phyloP scores from a whole-genome alignment of 306 rosid species.

The Luffa acutangula region DNA sequence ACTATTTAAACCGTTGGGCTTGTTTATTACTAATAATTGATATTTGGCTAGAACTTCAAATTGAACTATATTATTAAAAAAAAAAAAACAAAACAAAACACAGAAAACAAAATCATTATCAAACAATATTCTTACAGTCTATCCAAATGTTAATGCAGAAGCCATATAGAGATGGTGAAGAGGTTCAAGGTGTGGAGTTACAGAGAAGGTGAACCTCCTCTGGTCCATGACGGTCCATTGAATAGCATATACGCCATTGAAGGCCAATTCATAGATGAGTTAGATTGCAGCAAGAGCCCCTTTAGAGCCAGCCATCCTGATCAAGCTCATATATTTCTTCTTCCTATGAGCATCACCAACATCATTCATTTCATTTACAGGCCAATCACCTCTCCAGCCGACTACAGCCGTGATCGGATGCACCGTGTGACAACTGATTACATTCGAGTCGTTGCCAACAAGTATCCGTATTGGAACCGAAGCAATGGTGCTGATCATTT shows the following conservation, averaged over 20 bases:
- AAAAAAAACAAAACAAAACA: neutral
- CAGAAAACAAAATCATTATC: neutral
- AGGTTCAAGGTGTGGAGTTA: conserved; percentile 49
- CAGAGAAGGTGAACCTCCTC: conserved; percentile 40
- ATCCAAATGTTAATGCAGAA: conserved; percentile 18
- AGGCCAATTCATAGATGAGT: conserved; percentile 45
- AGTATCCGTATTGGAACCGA: conserved; percentile 35
- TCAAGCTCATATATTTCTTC: conserved; percentile 35
- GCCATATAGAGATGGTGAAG: conserved; percentile 45
- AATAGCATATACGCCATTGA: conserved; percentile 41
- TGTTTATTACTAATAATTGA: neutral
- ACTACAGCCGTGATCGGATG: conserved; percentile 11
- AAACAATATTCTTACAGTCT: neutral
- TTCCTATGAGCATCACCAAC: conserved; percentile 35
- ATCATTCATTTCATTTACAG: conserved; percentile 23
- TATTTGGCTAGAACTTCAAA: neutral
- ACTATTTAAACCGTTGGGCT: neutral
- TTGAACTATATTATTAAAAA: neutral
- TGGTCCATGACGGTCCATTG: conserved; percentile 35
- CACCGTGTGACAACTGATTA: conserved; percentile 20
- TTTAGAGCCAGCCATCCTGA: conserved; percentile 42
- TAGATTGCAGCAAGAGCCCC: conserved; percentile 23
- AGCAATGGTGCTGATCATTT: conserved; percentile 49
- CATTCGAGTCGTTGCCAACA: conserved; percentile 28
- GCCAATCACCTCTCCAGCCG: conserved; percentile 16